Base-by-base conservation (phyloP, 441 rosid genomes). In the Croton laevigatus region DNA sequence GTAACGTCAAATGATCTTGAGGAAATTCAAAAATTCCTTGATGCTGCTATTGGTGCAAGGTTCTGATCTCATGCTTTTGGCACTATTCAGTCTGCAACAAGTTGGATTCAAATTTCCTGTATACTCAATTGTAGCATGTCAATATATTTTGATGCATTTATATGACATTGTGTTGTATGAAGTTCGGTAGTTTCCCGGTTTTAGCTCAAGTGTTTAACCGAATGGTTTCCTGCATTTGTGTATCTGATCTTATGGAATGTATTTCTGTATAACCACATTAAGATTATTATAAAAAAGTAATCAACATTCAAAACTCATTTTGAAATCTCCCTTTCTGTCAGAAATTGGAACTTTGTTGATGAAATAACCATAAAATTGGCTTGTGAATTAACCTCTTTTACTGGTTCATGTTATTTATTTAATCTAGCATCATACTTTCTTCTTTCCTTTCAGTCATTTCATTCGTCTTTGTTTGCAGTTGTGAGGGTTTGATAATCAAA, bases 401-500 rank as follows among this genome's bases (percentile, higher is more conserved):
- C 16, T 68, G 22, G 9, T 16, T 58, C 17, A 23, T 45, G 44
- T 34, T n/a, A 14, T 32, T 59, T 61, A 48, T 59, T 27, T n/a
- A 8, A 48, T 44, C 34, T 59, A 45, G 40, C 51, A 62, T 40
- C 9, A 34, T 71, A 9, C 27, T 11, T 57, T 36, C 11, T 3
- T 22, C 20, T 32, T 68, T 69, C 32, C 45, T 65, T 8, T 46
- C 76, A 44, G 78, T 68, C 60, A 49, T 62, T 17, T 70, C 19
- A 69, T 71, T 40, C 36, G 36, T 68, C 72, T 68, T 82, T 2
- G n/a, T 72, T 76, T 86, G 87, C 89, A 92, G 98, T 76, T 92
- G 91, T 76, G 99, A 92, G 84, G 99, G 99, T 72, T 80, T 95
- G 78, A 92, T 95, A 62, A 88, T 95, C 84, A 95, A 95, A 83